Conservation (phyloP, 371 early-diverging fungal species). For the Conidiobolus coronatus region DNA sequence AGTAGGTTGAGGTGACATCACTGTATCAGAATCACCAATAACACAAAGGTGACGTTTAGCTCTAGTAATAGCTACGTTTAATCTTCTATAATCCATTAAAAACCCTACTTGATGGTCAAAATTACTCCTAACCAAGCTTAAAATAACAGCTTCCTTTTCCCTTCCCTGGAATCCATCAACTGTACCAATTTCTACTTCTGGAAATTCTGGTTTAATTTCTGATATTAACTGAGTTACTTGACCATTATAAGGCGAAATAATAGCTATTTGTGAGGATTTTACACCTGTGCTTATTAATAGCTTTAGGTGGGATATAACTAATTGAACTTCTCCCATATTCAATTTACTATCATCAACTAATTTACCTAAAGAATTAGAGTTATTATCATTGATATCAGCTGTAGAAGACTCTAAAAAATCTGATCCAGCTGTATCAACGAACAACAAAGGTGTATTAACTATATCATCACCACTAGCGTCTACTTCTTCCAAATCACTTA, state of each 20-base stretch:
- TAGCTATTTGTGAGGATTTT: slow-evolving; percentile 32
- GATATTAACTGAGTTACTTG: slow-evolving; percentile 27
- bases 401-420: slow-evolving; percentile 30
- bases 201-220: neutral
- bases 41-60: slow-evolving; percentile 73
- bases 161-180: slow-evolving; percentile 96
- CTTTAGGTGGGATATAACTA: slow-evolving; percentile 33
- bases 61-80: slow-evolving; percentile 86
- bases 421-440: slow-evolving; percentile 53
- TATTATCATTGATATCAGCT: slow-evolving; percentile 10
- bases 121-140: slow-evolving; percentile 77
- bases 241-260: slow-evolving; percentile 69
- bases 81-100: slow-evolving; percentile 55
- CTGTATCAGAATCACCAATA: slow-evolving; percentile 51
- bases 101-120: slow-evolving; percentile 67
- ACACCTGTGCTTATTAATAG: slow-evolving; percentile 38
- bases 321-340: slow-evolving; percentile 50
- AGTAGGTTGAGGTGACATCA: slow-evolving; percentile 5
- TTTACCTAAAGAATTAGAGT: neutral
- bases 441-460: slow-evolving; percentile 29
- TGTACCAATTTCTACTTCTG: slow-evolving; percentile 13
- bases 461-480: slow-evolving; percentile 10
- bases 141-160: slow-evolving; percentile 77
- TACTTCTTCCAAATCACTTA: slow-evolving; percentile 36
- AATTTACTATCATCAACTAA: slow-evolving; percentile 23